Conservation (phyloP, 1,139 yeast genomes). For the Candida sp. region DNA sequence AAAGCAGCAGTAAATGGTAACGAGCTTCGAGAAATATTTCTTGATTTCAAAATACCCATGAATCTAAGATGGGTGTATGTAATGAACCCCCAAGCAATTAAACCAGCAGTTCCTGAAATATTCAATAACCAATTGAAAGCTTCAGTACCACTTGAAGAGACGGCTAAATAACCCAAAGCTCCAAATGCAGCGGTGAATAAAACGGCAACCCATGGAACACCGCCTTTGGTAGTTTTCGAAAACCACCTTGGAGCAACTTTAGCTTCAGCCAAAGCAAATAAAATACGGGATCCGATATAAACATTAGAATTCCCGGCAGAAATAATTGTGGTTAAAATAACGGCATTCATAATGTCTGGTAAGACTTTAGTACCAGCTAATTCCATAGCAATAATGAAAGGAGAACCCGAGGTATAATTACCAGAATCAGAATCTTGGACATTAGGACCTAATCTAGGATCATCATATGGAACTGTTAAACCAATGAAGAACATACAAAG, state of each 20-base stretch:
- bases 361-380: constrained; percentile 69
- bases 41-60: constrained; percentile 54
- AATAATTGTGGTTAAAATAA: constrained; percentile 62
- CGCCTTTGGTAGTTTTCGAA: constrained; percentile 49
- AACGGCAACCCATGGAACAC: constrained; percentile 68
- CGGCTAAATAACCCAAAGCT: constrained; percentile 64
- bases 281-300: constrained; percentile 72
- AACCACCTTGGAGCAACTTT: constrained; percentile 61
- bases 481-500: constrained; percentile 81
- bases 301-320: constrained; percentile 85
- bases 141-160: constrained; percentile 54
- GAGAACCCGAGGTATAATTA: constrained; percentile 43
- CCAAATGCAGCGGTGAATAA: constrained; percentile 59
- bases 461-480: constrained; percentile 75
- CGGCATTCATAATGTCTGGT: constrained; percentile 75
- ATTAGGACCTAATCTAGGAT: constrained; percentile 33
- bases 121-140: constrained; percentile 87
- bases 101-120: constrained; percentile 74
- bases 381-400: constrained; percentile 54
- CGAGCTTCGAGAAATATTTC: constrained; percentile 60
- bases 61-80: constrained; percentile 64
- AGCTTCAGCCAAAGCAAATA: constrained; percentile 62
- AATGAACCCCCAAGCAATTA: constrained; percentile 72
- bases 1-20: constrained; percentile 68
- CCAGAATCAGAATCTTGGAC: constrained; percentile 7